Evolutionary conservation across 306 rosid species (phyloP), one percentile per base, ranked within the genome.

Genomic region (Gastrolobium bilobum): DNA sequence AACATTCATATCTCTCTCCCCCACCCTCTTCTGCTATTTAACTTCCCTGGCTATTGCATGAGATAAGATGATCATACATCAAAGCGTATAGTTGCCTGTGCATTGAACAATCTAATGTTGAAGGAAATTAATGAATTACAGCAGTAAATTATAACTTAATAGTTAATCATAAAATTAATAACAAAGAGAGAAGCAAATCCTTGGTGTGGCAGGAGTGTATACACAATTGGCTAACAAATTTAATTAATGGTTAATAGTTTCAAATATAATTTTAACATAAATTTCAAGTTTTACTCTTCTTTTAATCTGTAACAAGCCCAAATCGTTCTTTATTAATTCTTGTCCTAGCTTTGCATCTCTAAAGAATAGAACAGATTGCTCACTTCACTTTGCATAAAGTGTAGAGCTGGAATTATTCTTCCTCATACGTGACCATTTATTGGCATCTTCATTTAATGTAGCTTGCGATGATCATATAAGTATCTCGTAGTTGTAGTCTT

Each of bases 301-400:
- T 53, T 20, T 4, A 2, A 9, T 4, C 4, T 20, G 2, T 46
- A 14, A 42, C 13, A 13, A 57, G 34, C 7, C 29, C 30, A 75
- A 61, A 51, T 33, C 33, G 20, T 61, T 76, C 10, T 10, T 48
- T 26, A 38, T 37, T 37, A 13, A 6, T 38, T 26, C 26, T 35
- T 39, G 8, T 10, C 34, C 13, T 59, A 20, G 53, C 68, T 58
- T 84, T 38, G 64, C 53, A 13, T 39, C 57, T 48, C 39, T 75
- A 68, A 62, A 59, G 50, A 69, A 33, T 29, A 57, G 47, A 64
- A 70, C 42, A 40, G 35, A 84, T 58, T 52, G 63, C 9, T 31
- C 35, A 30, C 40, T 87, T 29, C 47, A 43, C 87, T 86, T 79
- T 86, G 33, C 46, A 76, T 56, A 82, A 85, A 87, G 88, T 43